phyloP scores from a whole-genome alignment of 2,329 filamentous ascomycete species.

The Aureobasidium leucospermi region DNA sequence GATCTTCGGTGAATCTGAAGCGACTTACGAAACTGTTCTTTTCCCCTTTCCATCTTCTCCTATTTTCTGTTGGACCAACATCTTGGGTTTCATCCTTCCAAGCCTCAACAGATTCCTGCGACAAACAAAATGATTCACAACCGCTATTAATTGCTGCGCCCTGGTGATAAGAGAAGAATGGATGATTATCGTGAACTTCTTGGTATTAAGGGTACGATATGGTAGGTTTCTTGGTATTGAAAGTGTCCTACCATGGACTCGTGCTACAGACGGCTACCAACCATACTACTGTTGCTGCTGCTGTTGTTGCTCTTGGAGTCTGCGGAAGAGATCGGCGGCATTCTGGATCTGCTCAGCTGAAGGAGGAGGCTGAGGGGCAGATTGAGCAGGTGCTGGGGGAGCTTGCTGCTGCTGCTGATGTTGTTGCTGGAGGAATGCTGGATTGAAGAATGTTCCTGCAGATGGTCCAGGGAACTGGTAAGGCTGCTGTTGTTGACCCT shows the following conservation, averaged over 20 bases:
- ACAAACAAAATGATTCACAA: not conserved
- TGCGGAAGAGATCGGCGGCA: slow-evolving; percentile 10
- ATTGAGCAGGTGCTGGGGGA: not conserved
- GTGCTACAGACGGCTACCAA: not conserved
- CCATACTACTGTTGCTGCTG: slow-evolving; percentile 5
- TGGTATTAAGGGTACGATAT: not conserved
- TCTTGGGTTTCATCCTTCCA: not conserved
- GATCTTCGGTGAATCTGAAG: not conserved
- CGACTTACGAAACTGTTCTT: not conserved
- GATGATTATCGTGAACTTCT: not conserved
- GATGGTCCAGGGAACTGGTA: slow-evolving; percentile 6
- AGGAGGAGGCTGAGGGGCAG: not conserved
- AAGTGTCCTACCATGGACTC: not conserved
- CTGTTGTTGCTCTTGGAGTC: slow-evolving; percentile 3
- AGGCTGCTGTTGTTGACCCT: slow-evolving; percentile 1
- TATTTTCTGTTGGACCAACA: not conserved
- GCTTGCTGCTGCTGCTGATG: slow-evolving; percentile 23
- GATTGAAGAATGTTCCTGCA: slow-evolving; percentile 27
- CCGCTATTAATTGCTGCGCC: not conserved
- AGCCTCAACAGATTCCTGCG: not conserved
- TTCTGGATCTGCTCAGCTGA: slow-evolving; percentile 3
- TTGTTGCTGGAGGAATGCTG: slow-evolving; percentile 23
- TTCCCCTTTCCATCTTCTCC: not conserved
- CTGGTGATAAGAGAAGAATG: not conserved
- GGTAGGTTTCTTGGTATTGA: not conserved